Evolutionary conservation across 2,329 filamentous ascomycete genomes (phyloP).

Genomic region (Pyricularia pennisetigena): DNA sequence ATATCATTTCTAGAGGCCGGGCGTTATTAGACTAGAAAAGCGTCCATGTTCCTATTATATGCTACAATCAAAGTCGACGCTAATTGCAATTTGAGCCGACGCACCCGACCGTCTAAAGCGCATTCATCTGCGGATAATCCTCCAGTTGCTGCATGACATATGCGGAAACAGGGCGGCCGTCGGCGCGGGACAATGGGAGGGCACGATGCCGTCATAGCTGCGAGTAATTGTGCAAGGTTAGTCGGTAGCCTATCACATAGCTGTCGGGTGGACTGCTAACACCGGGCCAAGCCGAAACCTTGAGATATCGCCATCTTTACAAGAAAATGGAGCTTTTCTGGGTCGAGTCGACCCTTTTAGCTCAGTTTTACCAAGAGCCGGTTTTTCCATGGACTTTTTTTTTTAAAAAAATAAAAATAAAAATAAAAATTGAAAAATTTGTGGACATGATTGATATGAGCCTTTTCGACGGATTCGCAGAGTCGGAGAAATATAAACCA

Average conservation of each 20-base stretch:
- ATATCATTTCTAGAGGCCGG: background rate
- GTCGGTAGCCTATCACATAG: background rate
- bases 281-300: background rate
- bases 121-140: no score
- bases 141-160: background rate
- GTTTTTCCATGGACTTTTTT: background rate
- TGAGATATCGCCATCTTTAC: background rate
- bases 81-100: no score
- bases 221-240: slow-evolving; percentile 7
- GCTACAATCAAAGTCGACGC: background rate
- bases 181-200: background rate
- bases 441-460: background rate
- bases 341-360: background rate
- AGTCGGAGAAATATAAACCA: no score
- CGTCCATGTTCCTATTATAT: background rate
- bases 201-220: background rate
- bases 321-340: background rate
- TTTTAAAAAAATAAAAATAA: no score
- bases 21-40: background rate
- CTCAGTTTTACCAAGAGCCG: background rate
- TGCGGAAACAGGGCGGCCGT: background rate
- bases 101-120: no score
- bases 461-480: background rate
- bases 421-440: no score
- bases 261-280: background rate